These are phyloP conservation scores for Oryza brachyantha DNA, from an alignment of 176 grass and related monocot genomes.

Conservation along the genomic window DNA sequence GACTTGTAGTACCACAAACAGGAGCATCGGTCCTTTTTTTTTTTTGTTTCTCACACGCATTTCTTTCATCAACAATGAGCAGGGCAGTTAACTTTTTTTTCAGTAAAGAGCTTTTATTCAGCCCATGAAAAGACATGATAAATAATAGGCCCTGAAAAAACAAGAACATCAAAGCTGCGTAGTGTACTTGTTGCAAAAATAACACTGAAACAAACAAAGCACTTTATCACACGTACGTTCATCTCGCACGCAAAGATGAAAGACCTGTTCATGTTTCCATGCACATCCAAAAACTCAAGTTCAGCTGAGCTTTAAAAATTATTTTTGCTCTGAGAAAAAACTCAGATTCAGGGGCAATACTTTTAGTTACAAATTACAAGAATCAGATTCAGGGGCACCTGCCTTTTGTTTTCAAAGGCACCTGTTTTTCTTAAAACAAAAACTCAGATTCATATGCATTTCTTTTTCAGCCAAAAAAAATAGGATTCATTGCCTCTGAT, in stretches of 20 bases:
- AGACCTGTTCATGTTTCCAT: neutral
- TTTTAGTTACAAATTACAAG: neutral
- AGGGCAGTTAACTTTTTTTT: conserved; percentile 9
- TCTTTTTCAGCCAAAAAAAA: neutral
- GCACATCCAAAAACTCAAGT: neutral
- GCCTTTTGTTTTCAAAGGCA: too few relatives aligned
- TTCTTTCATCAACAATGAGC: neutral
- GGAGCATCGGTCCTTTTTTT: neutral
- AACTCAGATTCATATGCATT: neutral
- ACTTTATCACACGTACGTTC: conserved; percentile 1
- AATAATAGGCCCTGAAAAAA: neutral
- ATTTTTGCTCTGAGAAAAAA: neutral
- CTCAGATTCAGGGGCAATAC: neutral
- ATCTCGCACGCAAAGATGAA: neutral
- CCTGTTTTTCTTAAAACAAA: neutral
- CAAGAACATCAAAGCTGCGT: neutral
- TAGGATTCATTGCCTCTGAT: neutral
- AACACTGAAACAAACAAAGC: neutral
- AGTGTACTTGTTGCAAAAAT: neutral
- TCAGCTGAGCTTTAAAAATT: neutral
- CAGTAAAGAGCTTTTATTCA: conserved; percentile 19
- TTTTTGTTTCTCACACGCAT: neutral
- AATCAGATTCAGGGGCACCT: neutral
- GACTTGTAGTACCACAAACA: neutral
- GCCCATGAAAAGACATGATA: neutral